A percentile compares a stretch with the other conserved stretches of the same genome.
Evolutionary conservation across 2,329 filamentous ascomycete genomes (phyloP).

Genomic region (Penicillium carneum): DNA sequence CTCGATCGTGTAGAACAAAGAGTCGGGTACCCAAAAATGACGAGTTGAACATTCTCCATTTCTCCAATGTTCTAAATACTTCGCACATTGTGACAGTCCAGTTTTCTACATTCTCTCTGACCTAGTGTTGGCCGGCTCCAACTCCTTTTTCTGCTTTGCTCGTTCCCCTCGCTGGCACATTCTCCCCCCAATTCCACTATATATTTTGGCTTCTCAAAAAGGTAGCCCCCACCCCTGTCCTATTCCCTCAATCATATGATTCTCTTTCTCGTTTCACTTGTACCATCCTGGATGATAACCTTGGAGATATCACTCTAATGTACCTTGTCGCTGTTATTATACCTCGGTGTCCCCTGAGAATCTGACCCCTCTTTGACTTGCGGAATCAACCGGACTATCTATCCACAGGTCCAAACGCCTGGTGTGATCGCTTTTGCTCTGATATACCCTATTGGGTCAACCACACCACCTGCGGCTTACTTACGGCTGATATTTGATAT

Average conservation of each 20-base stretch:
- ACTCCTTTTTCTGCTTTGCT: background rate
- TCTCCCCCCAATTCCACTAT: background rate
- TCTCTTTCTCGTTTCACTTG: background rate
- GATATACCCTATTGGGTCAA: constrained; percentile 13
- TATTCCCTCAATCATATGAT: constrained; percentile 14
- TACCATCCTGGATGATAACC: constrained; percentile 1
- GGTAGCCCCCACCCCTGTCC: constrained; percentile 13
- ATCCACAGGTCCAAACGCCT: constrained; percentile 2
- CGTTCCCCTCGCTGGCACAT: background rate
- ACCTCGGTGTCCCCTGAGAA: constrained; percentile 24
- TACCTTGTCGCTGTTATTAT: constrained; percentile 13
- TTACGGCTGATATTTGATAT: constrained; percentile 10
- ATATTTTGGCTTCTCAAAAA: constrained; percentile 13
- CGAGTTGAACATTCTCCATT: constrained; percentile 11
- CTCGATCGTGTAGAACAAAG: constrained; percentile 11
- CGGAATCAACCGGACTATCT: constrained; percentile 12
- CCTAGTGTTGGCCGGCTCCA: constrained; percentile 7
- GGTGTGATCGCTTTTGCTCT: constrained; percentile 9
- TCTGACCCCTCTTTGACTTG: constrained; percentile 17
- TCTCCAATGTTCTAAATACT: constrained; percentile 11
- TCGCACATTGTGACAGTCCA: constrained; percentile 19
- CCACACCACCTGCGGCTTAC: constrained; percentile 15
- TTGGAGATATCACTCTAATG: constrained; percentile 3
- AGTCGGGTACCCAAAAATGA: constrained; percentile 21
- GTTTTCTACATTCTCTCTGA: constrained; percentile 17